phyloP scores from a whole-genome alignment of 192 early-diverging fungal species.

The Dimargaris cristalligena region DNA sequence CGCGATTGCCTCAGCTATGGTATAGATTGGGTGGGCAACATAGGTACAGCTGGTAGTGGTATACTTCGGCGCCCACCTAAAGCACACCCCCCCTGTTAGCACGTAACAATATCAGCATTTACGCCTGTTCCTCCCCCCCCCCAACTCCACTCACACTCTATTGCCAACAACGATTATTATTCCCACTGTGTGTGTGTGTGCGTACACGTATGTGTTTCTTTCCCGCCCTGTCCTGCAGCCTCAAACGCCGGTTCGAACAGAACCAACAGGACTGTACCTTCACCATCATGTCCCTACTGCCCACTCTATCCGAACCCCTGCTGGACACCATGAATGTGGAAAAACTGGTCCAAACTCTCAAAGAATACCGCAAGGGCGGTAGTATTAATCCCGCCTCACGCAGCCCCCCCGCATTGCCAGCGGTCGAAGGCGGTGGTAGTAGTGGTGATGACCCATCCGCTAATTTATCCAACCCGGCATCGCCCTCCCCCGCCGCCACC shows the following conservation, averaged over 20 bases:
- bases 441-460: neutral
- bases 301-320: slow-evolving; percentile 61
- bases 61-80: too few species aligned
- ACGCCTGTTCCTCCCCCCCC: too few species aligned
- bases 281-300: slow-evolving; percentile 66
- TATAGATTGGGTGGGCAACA: too few species aligned
- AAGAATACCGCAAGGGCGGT: slow-evolving; percentile 18
- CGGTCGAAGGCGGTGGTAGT: neutral
- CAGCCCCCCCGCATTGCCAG: neutral
- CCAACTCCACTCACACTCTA: too few species aligned
- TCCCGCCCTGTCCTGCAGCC: too few species aligned
- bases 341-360: slow-evolving; percentile 9
- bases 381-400: slow-evolving; percentile 16
- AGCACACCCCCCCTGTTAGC: too few species aligned
- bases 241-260: slow-evolving; percentile 82
- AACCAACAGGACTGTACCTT: slow-evolving; percentile 85
- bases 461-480: neutral
- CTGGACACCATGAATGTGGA: slow-evolving; percentile 70
- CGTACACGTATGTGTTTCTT: too few species aligned
- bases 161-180: too few species aligned
- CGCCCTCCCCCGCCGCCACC: neutral
- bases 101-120: too few species aligned
- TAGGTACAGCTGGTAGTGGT: too few species aligned
- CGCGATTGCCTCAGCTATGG: too few species aligned
- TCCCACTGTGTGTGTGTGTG: too few species aligned